Conservation (phyloP, 768 basidiomycete genomes). For the Rhizopogon rudus region DNA sequence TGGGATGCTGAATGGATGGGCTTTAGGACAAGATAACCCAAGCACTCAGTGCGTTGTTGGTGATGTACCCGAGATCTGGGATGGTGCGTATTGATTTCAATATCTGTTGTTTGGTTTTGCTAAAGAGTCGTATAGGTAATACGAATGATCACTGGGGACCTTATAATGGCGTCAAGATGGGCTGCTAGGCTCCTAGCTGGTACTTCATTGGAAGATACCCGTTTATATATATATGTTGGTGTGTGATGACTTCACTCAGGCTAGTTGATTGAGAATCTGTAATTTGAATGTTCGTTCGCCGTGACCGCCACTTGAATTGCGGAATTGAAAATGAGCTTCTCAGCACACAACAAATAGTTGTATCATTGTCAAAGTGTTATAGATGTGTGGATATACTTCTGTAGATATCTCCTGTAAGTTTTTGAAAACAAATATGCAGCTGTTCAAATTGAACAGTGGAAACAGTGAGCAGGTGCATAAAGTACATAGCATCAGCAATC, state of each 20-base stretch:
- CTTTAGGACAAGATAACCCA: too few species aligned
- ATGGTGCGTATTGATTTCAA: conserved; percentile 6
- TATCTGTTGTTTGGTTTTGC: neutral
- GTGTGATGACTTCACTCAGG: neutral
- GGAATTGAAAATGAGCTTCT: too few species aligned
- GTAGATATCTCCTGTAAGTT: too few species aligned
- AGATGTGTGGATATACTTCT: too few species aligned
- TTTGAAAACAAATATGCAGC: too few species aligned
- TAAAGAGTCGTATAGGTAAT: conserved; percentile 14
- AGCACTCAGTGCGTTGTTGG: too few species aligned
- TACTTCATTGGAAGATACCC: neutral
- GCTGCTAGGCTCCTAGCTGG: neutral
- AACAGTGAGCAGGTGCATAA: too few species aligned
- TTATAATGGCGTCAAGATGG: conserved; percentile 26
- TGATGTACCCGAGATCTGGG: conserved; percentile 36
- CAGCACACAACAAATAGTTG: too few species aligned
- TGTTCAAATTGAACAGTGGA: too few species aligned
- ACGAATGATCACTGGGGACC: conserved; percentile 42
- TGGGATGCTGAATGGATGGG: neutral
- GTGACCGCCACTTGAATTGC: too few species aligned
- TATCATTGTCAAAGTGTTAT: too few species aligned
- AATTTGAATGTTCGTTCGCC: neutral
- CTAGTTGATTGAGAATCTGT: neutral
- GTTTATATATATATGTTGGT: neutral
- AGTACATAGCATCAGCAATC: too few species aligned